Evolutionary conservation across 192 early-diverging fungal species (phyloP).

Genomic region (Rhizophagus clarus): DNA sequence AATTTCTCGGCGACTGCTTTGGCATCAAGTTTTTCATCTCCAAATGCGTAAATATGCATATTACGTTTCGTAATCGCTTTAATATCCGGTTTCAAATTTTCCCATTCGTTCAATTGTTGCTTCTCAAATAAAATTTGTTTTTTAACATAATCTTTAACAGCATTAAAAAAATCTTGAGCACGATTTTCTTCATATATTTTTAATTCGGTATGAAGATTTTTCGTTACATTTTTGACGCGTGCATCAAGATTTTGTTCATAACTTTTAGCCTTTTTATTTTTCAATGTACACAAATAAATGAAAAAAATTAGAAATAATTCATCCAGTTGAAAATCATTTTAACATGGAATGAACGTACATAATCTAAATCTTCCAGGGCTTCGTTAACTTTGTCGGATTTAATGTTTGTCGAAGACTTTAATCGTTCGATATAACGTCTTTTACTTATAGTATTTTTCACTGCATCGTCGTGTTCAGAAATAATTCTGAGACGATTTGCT

Average conservation of each 20-base stretch:
- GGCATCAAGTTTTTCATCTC: constrained; percentile 19
- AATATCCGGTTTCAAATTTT: constrained; percentile 35
- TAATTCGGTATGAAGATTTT: constrained; percentile 41
- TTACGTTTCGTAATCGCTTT: constrained; percentile 31
- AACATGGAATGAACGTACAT: constrained; percentile 31
- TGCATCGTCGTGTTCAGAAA: constrained; percentile 42
- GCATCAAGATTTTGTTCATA: constrained; percentile 48
- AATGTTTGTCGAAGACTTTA: constrained; percentile 48
- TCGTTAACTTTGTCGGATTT: constrained; percentile 47
- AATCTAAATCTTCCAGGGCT: constrained; percentile 46
- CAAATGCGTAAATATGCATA: constrained; percentile 16
- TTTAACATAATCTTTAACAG: constrained; percentile 41
- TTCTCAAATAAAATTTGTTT: constrained; percentile 47
- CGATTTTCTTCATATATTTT: constrained; percentile 41
- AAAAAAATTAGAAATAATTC: neutral
- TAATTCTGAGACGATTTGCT: constrained; percentile 41
- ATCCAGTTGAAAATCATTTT: neutral
- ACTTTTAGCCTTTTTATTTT: constrained; percentile 33
- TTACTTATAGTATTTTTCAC: constrained; percentile 46
- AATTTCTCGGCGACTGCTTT: constrained; percentile 16
- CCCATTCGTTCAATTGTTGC: constrained; percentile 44
- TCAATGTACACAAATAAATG: neutral
- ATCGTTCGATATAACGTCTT: constrained; percentile 45
- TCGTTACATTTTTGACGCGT: constrained; percentile 41
- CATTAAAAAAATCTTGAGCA: constrained; percentile 41